Conservation (phyloP, 345 rosid genomes). For the Heritiera littoralis region DNA sequence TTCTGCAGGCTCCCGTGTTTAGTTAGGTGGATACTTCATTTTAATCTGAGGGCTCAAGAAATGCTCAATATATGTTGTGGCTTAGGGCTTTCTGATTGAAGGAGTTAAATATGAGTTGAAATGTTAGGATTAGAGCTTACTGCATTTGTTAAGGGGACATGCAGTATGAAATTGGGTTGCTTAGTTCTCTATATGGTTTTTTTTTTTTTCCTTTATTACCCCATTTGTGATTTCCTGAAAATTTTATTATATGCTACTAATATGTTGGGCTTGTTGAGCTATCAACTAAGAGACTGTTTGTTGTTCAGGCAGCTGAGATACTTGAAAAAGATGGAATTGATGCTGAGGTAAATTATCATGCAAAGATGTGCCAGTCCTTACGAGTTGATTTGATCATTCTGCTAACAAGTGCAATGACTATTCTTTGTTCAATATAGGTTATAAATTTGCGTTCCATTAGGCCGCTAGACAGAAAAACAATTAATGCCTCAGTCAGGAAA, state of each 20-base stretch:
- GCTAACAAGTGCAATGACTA: neutral
- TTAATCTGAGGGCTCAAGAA: neutral
- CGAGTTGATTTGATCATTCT: neutral
- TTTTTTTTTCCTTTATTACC: neutral
- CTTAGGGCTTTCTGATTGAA: neutral
- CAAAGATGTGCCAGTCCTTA: slow-evolving; percentile 2
- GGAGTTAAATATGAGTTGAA: neutral
- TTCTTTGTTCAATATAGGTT: slow-evolving; percentile 41
- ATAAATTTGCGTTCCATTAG: slow-evolving; percentile 71
- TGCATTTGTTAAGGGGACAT: slow-evolving; percentile 4
- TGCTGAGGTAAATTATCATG: slow-evolving; percentile 50
- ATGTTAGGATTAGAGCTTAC: neutral
- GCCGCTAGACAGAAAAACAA: slow-evolving; percentile 62
- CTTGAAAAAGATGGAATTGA: slow-evolving; percentile 70
- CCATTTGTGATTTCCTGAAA: neutral
- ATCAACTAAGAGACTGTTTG: slow-evolving; percentile 17
- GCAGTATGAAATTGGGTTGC: neutral
- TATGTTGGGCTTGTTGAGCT: slow-evolving; percentile 11
- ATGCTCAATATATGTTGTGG: neutral
- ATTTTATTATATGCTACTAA: neutral
- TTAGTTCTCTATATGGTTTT: neutral
- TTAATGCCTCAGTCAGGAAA: slow-evolving; percentile 76
- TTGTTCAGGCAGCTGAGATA: slow-evolving; percentile 64
- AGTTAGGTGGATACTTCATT: neutral
- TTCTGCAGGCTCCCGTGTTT: neutral